phyloP scores from a whole-genome alignment of 768 basidiomycete species.

The Trametes coccinea region DNA sequence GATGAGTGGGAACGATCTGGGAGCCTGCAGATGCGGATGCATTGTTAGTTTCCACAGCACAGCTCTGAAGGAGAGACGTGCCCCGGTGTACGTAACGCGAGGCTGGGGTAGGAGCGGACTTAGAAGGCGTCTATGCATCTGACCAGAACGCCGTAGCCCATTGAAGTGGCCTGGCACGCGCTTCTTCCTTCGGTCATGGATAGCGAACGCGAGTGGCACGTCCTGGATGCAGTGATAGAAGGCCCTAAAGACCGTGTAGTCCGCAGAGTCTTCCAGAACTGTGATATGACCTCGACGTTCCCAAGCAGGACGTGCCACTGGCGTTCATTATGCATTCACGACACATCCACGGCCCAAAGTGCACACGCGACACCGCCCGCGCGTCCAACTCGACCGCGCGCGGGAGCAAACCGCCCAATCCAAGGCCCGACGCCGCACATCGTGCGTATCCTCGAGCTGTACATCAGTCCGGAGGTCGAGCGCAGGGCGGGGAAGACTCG shows the following conservation, averaged over 20 bases:
- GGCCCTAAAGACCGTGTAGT: background rate
- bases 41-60: constrained; percentile 1
- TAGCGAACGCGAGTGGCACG: background rate
- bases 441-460: too few relatives aligned
- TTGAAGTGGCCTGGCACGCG: background rate
- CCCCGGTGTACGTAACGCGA: background rate
- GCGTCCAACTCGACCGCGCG: background rate
- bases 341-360: constrained; percentile 1
- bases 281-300: background rate
- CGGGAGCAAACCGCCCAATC: background rate
- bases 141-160: background rate
- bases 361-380: background rate
- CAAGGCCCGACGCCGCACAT: too few relatives aligned
- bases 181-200: background rate
- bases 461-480: background rate
- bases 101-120: background rate
- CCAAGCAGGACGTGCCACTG: background rate
- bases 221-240: background rate
- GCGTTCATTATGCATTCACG: background rate
- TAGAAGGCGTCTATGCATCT: constrained; percentile 8
- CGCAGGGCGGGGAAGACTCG: background rate
- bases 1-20: background rate
- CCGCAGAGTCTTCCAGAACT: background rate
- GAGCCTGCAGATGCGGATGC: too few relatives aligned
- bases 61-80: background rate